phyloP scores from a whole-genome alignment of 225 moss, liverwort and hornwort genomes.

The Takakia lepidozioides region DNA sequence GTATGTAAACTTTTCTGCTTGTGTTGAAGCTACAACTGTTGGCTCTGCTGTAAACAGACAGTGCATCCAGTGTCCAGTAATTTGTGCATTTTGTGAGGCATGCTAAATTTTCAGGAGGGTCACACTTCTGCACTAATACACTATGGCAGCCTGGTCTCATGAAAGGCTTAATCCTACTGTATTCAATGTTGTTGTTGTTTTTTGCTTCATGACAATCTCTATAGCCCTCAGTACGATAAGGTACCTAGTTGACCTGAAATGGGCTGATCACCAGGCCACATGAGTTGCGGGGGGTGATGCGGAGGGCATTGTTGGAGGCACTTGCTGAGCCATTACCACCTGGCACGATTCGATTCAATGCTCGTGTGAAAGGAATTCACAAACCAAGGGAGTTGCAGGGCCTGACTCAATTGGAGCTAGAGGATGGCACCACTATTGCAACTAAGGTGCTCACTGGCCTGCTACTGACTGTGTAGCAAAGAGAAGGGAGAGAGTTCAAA shows the following conservation, averaged over 20 bases:
- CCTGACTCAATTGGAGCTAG: constrained; percentile 43
- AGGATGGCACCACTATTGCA: constrained; percentile 18
- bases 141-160: too few species aligned
- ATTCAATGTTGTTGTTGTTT: neutral
- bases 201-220: neutral
- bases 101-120: too few species aligned
- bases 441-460: constrained; percentile 30
- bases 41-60: too few species aligned
- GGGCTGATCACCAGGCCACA: constrained; percentile 22
- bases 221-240: neutral
- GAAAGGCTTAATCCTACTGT: too few species aligned
- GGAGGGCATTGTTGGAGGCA: constrained; percentile 31
- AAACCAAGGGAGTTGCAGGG: constrained; percentile 19
- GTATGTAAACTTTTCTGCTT: too few species aligned
- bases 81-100: too few species aligned
- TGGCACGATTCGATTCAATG: constrained; percentile 33
- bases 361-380: constrained; percentile 32
- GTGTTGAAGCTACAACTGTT: too few species aligned
- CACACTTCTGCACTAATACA: too few species aligned
- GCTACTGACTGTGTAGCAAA: too few species aligned
- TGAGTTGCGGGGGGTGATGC: constrained; percentile 45
- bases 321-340: constrained; percentile 36
- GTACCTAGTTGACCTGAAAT: neutral
- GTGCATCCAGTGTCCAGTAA: too few species aligned
- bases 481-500: neutral